A percentile compares a stretch with the other conserved stretches of the same genome.
Conservation (phyloP, 1,284 basidiomycete genomes). For the Binderoboletus segoi region DNA sequence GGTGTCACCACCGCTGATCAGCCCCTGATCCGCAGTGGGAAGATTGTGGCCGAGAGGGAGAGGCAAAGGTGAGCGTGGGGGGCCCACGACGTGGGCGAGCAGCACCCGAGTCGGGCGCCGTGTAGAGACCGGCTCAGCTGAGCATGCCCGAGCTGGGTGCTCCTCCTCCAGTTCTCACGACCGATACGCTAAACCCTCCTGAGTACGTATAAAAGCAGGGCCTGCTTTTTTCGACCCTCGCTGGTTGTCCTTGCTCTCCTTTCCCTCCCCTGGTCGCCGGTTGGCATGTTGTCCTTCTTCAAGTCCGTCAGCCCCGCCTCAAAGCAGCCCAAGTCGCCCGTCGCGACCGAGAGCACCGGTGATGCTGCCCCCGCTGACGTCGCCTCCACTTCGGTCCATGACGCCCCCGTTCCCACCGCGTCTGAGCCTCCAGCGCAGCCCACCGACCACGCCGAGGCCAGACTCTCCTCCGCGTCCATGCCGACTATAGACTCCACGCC, state of each 20-base stretch:
- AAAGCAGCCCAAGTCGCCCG: conserved; percentile 22
- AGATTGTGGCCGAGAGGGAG: background rate
- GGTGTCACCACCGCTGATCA: too few relatives aligned
- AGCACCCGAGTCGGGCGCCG: background rate
- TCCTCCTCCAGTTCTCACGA: conserved; percentile 34
- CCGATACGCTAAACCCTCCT: conserved; percentile 13
- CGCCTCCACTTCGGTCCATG: conserved; percentile 1
- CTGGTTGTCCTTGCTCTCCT: background rate
- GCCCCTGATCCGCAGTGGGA: too few relatives aligned
- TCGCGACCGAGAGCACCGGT: conserved; percentile 9
- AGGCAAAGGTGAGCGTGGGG: background rate
- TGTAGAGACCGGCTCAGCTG: background rate
- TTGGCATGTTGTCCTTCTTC: conserved; percentile 32
- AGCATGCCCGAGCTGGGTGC: conserved; percentile 1
- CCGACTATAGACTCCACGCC: conserved; percentile 31
- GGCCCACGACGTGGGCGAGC: background rate
- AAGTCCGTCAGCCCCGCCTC: conserved; percentile 18
- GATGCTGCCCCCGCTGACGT: conserved; percentile 3
- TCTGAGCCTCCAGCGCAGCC: background rate
- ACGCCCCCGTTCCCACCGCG: background rate
- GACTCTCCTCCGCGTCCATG: conserved; percentile 25
- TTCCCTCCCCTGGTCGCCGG: background rate
- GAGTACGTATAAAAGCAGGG: conserved; percentile 33
- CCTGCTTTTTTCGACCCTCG: conserved; percentile 8
- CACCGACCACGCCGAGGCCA: conserved; percentile 4